Evolutionary conservation across 352 stramenopile species (phyloP), one percentile per base, ranked within the genome.

Genomic region (Pythium pyrilobum): DNA sequence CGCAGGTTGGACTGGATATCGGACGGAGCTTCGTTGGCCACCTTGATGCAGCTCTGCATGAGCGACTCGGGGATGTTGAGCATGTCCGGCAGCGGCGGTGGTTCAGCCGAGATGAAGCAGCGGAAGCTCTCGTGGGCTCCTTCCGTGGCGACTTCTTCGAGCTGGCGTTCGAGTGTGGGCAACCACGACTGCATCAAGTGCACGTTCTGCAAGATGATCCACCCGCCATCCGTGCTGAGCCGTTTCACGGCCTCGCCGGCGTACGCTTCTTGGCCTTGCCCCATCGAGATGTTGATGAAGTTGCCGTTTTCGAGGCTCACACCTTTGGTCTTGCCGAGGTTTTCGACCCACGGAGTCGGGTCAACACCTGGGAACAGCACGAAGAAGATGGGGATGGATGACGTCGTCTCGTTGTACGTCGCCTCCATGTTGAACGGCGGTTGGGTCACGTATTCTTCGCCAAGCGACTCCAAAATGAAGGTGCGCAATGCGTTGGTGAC

Each of bases 171-270:
- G 0, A 98, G 72, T 28, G 75, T 87, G 2, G 92, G 89, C n/a
- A 98, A 79, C 93, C 95, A 98, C 21, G 84, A 95, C 48, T 97
- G 87, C 93, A 98, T 98, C 38, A 98, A 69, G 56, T 98, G 94
- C 21, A 97, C 92, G 59, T 98, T 98, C 62, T 98, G 88, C 24
- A 98, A 69, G 56, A 98, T 97, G 47, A 98, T 96, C 95, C 93
- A 98, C 11, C 93, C 89, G 20, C 95, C 95, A 23, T 88, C 78
- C 5, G 91, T 94, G 20, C 91, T 96, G 32, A 96, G 83, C 44
- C 80, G 83, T 62, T 96, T 92, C 21, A 98, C 67, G 13, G 94
- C 77, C 10, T 93, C 88, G 36, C 96, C 92, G 4, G 93, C 95
- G 40, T 96, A 95, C 28, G 86, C 75, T 41, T 98, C 95, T 56